These are phyloP conservation scores for Amniculicola lignicola DNA, from an alignment of 495 filamentous ascomycete species.

Conservation along the genomic window DNA sequence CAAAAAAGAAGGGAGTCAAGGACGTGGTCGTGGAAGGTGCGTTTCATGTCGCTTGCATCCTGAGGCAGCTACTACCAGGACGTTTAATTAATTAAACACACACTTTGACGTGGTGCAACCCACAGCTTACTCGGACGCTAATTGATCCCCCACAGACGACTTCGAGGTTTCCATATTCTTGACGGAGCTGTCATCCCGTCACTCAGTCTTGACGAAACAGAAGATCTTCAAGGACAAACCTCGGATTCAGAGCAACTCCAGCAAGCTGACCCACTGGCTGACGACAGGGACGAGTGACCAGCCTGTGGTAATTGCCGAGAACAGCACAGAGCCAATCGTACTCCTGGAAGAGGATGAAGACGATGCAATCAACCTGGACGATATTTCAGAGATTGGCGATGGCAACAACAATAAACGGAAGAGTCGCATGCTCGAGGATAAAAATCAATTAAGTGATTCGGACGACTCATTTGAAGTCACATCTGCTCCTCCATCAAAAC, in stretches of 20 bases:
- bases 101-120: background rate
- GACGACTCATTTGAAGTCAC: constrained; percentile 15
- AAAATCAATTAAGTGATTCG: constrained; percentile 16
- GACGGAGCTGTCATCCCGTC: constrained; percentile 79
- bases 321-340: constrained; percentile 43
- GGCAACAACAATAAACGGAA: constrained; percentile 11
- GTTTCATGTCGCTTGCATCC: constrained; percentile 12
- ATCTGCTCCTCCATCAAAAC: constrained; percentile 45
- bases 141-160: constrained; percentile 60
- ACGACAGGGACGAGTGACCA: constrained; percentile 46
- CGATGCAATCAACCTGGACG: constrained; percentile 27
- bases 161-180: constrained; percentile 95
- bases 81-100: constrained; percentile 6
- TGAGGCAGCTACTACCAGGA: background rate
- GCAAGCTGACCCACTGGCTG: constrained; percentile 55
- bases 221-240: constrained; percentile 64
- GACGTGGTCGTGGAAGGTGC: constrained; percentile 82
- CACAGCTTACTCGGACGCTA: constrained; percentile 24
- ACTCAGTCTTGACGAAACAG: constrained; percentile 79
- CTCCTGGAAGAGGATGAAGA: constrained; percentile 45
- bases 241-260: constrained; percentile 54
- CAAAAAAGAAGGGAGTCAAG: constrained; percentile 74
- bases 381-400: constrained; percentile 36
- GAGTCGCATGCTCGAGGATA: constrained; percentile 17
- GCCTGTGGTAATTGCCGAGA: constrained; percentile 33